Percentiles rank a stretch among this genome's conserved stretches.
phyloP scores from a whole-genome alignment of 2,329 filamentous ascomycete species.

The Sclerotiophoma versabilis region DNA sequence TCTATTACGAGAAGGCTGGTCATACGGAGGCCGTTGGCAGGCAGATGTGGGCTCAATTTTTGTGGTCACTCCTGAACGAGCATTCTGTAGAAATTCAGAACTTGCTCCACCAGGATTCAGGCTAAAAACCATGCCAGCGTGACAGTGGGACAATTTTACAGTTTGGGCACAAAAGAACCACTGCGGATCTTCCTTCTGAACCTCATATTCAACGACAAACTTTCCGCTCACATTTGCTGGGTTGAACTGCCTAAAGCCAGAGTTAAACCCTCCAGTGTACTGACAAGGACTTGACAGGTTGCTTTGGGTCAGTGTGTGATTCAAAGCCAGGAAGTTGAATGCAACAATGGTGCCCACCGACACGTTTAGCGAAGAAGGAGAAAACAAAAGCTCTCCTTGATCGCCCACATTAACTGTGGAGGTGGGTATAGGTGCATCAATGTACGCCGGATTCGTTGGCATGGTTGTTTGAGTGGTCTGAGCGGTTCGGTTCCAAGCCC shows the following conservation, averaged over 20 bases:
- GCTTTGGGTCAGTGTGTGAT: conserved; percentile 24
- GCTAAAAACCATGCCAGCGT: conserved; percentile 20
- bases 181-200: conserved; percentile 10
- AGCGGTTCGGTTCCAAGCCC: not conserved
- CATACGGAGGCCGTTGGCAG: no score
- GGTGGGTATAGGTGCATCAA: not conserved
- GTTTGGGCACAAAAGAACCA: conserved; percentile 24
- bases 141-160: conserved; percentile 13
- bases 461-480: not conserved
- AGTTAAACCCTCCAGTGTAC: not conserved
- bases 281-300: conserved; percentile 7
- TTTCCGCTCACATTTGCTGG: conserved; percentile 16
- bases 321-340: conserved; percentile 21
- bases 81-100: conserved; percentile 18
- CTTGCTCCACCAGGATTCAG: conserved; percentile 15
- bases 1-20: no score
- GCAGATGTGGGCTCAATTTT: no score
- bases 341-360: conserved; percentile 13
- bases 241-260: not conserved
- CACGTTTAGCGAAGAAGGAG: conserved; percentile 13
- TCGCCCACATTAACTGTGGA: conserved; percentile 17
- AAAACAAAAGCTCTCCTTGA: conserved; percentile 16
- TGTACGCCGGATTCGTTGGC: not conserved
- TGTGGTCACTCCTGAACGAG: no score
- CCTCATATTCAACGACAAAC: conserved; percentile 16